A percentile compares a stretch with the other conserved stretches of the same genome.
These are phyloP conservation scores for Microbotryomycetes sp. DNA, from an alignment of 1,284 basidiomycete species.

Conservation along the genomic window DNA sequence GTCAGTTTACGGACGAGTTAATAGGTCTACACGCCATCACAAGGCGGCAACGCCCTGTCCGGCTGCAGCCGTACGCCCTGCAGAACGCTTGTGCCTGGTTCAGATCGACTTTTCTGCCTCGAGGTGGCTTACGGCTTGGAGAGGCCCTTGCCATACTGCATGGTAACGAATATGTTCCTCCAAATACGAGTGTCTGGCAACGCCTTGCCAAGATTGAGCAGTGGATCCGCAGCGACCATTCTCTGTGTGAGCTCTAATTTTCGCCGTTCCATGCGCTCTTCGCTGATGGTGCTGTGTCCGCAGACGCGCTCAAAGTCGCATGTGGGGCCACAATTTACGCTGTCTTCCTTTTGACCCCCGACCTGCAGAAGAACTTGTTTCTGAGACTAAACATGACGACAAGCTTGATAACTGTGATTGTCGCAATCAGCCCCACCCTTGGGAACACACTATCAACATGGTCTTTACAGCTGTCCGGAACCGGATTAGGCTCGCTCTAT, in stretches of 20 bases:
- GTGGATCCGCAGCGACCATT: slow-evolving; percentile 16
- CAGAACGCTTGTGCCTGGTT: slow-evolving; percentile 2
- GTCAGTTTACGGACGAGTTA: slow-evolving; percentile 24
- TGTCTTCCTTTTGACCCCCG: slow-evolving; percentile 20
- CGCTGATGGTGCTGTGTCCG: neutral
- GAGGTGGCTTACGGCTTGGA: slow-evolving; percentile 9
- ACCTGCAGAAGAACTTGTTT: slow-evolving; percentile 19
- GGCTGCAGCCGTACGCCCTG: slow-evolving; percentile 9
- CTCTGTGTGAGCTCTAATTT: slow-evolving; percentile 6
- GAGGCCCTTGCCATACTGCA: slow-evolving; percentile 20
- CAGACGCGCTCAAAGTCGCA: slow-evolving; percentile 24
- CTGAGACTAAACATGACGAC: slow-evolving; percentile 14
- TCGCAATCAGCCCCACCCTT: slow-evolving; percentile 21
- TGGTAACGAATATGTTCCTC: slow-evolving; percentile 6
- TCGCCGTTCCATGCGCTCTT: neutral
- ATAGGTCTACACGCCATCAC: slow-evolving; percentile 13
- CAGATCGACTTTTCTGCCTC: neutral
- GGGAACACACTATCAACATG: slow-evolving; percentile 21
- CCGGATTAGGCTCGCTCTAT: neutral
- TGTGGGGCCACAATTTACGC: slow-evolving; percentile 19
- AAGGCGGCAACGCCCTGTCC: neutral
- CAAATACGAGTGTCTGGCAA: neutral
- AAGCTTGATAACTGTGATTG: slow-evolving; percentile 24
- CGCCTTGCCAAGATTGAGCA: slow-evolving; percentile 4
- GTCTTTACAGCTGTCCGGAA: slow-evolving; percentile 18